Percentiles rank a stretch among this genome's conserved stretches.
Evolutionary conservation across 495 filamentous ascomycete species (phyloP).

Genomic region (Neurospora sp.): DNA sequence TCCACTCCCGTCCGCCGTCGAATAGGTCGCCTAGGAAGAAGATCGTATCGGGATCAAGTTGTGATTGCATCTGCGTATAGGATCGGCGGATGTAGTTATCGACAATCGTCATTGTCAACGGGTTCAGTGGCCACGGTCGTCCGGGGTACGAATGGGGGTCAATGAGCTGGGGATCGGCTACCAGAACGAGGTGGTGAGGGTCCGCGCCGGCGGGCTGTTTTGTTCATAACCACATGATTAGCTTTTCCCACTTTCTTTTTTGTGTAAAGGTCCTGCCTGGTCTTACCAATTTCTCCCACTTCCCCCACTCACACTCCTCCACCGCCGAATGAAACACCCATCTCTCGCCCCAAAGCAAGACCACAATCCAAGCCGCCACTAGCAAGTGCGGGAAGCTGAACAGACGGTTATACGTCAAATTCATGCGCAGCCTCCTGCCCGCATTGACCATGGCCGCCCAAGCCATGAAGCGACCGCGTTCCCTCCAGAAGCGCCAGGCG

Average conservation of each 20-base stretch:
- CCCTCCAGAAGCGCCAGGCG: conserved; percentile 26
- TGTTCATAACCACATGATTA: too few relatives aligned
- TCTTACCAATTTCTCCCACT: conserved; percentile 90
- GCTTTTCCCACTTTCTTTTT: too few relatives aligned
- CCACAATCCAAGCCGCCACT: conserved; percentile 62
- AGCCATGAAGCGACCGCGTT: conserved; percentile 25
- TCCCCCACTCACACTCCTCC: conserved; percentile 65
- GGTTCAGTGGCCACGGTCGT: conserved; percentile 78
- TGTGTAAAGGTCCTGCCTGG: too few relatives aligned
- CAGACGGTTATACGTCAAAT: conserved; percentile 34
- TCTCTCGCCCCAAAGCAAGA: conserved; percentile 82
- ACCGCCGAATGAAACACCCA: conserved; percentile 60
- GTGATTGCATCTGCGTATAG: conserved; percentile 58
- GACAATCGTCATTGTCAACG: conserved; percentile 69
- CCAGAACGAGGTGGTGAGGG: conserved; percentile 77
- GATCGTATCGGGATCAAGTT: conserved; percentile 68
- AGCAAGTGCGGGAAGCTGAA: conserved; percentile 56
- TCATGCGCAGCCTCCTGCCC: conserved; percentile 27
- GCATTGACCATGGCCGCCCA: conserved; percentile 15
- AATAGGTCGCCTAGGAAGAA: conserved; percentile 94
- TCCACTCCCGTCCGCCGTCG: conserved; percentile 95
- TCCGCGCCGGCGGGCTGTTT: conserved; percentile 53
- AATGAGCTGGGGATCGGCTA: conserved; percentile 96
- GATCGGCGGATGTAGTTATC: conserved; percentile 81
- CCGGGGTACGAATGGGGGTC: conserved; percentile 95